These are phyloP conservation scores for Cantharellus cinnabarinus DNA, from an alignment of 768 basidiomycete species.

Conservation along the genomic window DNA sequence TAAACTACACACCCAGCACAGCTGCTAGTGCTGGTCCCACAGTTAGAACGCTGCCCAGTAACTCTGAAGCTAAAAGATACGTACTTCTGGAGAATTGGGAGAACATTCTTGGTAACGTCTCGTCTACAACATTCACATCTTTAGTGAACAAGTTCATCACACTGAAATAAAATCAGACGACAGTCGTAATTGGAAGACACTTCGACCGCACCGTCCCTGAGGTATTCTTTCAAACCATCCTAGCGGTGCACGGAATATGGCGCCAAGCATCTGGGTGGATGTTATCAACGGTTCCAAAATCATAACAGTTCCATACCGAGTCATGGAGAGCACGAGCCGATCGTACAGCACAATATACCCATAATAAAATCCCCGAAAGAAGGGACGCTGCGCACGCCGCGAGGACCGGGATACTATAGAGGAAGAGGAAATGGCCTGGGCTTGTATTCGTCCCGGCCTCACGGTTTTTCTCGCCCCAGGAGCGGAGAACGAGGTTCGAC, in stretches of 20 bases:
- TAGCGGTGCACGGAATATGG: constrained; percentile 65
- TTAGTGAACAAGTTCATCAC: constrained; percentile 83
- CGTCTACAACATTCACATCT: constrained; percentile 54
- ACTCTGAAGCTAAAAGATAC: background rate
- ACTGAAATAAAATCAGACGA: constrained; percentile 18
- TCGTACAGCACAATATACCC: constrained; percentile 55
- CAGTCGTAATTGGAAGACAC: background rate
- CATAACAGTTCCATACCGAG: constrained; percentile 24
- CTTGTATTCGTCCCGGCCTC: constrained; percentile 35
- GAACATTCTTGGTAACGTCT: constrained; percentile 58
- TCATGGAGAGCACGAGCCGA: constrained; percentile 65
- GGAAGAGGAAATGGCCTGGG: constrained; percentile 33
- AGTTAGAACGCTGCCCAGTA: background rate
- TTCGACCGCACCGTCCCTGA: constrained; percentile 39
- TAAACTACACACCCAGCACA: constrained; percentile 13
- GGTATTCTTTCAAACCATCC: constrained; percentile 85
- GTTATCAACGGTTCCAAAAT: background rate
- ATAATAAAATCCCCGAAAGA: constrained; percentile 41
- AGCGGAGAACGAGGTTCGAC: constrained; percentile 34
- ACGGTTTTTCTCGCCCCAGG: constrained; percentile 67
- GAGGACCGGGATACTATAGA: constrained; percentile 51
- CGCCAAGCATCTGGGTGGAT: constrained; percentile 43
- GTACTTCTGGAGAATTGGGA: constrained; percentile 41
- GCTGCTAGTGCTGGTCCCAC: constrained; percentile 21
- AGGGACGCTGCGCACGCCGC: constrained; percentile 33